phyloP scores from a whole-genome alignment of 2,329 filamentous ascomycete genomes.

The Fusarium chaquense region DNA sequence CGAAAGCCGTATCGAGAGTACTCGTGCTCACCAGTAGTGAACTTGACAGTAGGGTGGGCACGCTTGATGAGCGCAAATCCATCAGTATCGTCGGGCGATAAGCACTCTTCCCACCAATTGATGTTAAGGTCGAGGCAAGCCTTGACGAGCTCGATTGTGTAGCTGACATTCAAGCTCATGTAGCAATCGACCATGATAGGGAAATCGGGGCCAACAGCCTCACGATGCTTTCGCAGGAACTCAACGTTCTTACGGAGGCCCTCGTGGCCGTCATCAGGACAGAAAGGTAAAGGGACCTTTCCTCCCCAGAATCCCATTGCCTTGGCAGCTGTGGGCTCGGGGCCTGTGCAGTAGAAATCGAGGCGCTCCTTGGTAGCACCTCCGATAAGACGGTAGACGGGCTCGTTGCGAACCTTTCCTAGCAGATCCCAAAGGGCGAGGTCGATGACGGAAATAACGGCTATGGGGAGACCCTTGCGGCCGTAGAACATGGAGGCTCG shows the following conservation, averaged over 20 bases:
- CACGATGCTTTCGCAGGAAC: constrained; percentile 86
- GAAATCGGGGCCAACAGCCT: constrained; percentile 88
- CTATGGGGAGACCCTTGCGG: constrained; percentile 88
- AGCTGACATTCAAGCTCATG: constrained; percentile 93
- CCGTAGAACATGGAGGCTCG: constrained; percentile 96
- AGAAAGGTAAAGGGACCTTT: constrained; percentile 91
- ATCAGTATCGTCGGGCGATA: constrained; percentile 91
- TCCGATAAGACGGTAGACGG: constrained; percentile 94
- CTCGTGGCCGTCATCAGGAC: constrained; percentile 84
- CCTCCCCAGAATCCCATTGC: constrained; percentile 90
- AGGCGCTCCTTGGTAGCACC: constrained; percentile 86
- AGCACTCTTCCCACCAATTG: constrained; percentile 97
- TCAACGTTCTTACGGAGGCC: constrained; percentile 91
- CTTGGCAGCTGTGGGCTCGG: constrained; percentile 83
- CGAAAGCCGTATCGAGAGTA: constrained; percentile 95
- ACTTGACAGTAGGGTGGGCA: constrained; percentile 89
- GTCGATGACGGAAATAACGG: constrained; percentile 94
- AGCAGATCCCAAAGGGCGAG: constrained; percentile 92
- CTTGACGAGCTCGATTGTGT: constrained; percentile 91
- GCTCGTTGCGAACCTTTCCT: constrained; percentile 91
- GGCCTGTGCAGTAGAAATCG: constrained; percentile 95
- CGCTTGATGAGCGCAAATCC: constrained; percentile 91
- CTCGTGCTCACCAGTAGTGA: constrained; percentile 96
- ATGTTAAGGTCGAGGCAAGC: constrained; percentile 86
- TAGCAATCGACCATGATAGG: constrained; percentile 97